Percentiles rank a stretch among this genome's conserved stretches.
Conservation (phyloP, 2,329 filamentous ascomycete genomes). For the Ceratocystis variospora region DNA sequence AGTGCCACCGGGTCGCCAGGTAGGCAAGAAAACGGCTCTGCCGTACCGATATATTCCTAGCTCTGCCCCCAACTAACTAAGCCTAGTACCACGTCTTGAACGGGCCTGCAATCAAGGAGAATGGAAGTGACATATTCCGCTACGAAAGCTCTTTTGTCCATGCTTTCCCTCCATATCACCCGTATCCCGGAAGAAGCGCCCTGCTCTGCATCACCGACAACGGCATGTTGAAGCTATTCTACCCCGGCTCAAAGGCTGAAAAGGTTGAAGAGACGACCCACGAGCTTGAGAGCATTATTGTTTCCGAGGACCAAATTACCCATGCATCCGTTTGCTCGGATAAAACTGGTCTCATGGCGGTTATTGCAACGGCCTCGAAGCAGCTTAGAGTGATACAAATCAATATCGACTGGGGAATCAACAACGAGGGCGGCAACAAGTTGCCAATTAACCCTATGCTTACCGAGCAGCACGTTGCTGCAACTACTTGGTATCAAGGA, state of each 20-base stretch:
- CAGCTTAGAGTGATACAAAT: conserved; percentile 64
- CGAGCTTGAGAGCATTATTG: conserved; percentile 61
- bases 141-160: conserved; percentile 55
- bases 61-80: not conserved
- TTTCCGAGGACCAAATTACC: conserved; percentile 61
- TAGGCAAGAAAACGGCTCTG: conserved; percentile 16
- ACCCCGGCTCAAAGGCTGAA: conserved; percentile 53
- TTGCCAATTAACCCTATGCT: conserved; percentile 39
- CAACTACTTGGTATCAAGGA: conserved; percentile 42
- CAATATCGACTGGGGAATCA: conserved; percentile 57
- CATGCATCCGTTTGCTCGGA: conserved; percentile 66
- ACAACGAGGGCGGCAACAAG: conserved; percentile 40
- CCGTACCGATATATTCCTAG: too few relatives aligned
- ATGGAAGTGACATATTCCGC: conserved; percentile 41
- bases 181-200: conserved; percentile 54
- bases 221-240: conserved; percentile 62
- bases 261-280: conserved; percentile 57
- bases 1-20: conserved; percentile 34
- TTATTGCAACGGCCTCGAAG: conserved; percentile 53
- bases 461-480: conserved; percentile 41
- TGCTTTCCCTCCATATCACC: conserved; percentile 59
- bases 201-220: conserved; percentile 63
- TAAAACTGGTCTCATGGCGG: conserved; percentile 55
- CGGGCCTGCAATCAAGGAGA: conserved; percentile 50
- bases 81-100: conserved; percentile 30